Conservation (phyloP, 192 early-diverging fungal species). For the Coemansia guatemalensis region DNA sequence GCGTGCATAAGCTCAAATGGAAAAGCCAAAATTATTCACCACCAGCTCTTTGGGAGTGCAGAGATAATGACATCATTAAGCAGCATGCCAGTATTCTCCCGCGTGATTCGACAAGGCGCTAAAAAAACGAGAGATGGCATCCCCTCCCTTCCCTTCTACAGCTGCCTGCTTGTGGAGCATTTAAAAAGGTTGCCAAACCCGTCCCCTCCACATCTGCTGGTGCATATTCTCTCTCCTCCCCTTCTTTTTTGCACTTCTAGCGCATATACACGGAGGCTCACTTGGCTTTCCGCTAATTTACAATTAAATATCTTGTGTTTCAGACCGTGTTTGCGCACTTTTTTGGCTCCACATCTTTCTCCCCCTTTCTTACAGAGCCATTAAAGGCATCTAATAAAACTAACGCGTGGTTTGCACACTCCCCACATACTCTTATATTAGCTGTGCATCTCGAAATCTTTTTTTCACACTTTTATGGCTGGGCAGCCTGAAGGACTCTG, state of each 20-base stretch:
- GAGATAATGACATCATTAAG: constrained; percentile 11
- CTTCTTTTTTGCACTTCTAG: background rate
- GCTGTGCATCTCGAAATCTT: background rate
- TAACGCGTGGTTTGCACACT: background rate
- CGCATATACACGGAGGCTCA: background rate
- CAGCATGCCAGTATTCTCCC: constrained; percentile 2
- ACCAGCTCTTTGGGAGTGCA: too few relatives aligned
- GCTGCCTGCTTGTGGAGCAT: background rate
- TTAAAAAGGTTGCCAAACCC: background rate
- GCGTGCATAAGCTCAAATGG: background rate
- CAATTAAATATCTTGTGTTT: background rate
- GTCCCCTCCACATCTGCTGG: background rate
- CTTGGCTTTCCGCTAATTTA: background rate
- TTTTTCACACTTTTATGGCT: background rate
- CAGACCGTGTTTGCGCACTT: background rate
- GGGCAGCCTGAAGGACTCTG: background rate
- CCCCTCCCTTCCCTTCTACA: background rate
- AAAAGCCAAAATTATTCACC: constrained; percentile 10
- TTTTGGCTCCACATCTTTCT: too few relatives aligned
- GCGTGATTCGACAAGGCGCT: constrained; percentile 11
- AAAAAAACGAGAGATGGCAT: background rate
- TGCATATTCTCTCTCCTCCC: background rate
- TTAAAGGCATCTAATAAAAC: too few relatives aligned
- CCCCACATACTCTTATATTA: background rate
- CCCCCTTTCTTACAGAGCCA: too few relatives aligned